A percentile compares a stretch with the other conserved stretches of the same genome.
phyloP scores from a whole-genome alignment of 2,329 filamentous ascomycete species.

The Alternaria angustiovoidea region DNA sequence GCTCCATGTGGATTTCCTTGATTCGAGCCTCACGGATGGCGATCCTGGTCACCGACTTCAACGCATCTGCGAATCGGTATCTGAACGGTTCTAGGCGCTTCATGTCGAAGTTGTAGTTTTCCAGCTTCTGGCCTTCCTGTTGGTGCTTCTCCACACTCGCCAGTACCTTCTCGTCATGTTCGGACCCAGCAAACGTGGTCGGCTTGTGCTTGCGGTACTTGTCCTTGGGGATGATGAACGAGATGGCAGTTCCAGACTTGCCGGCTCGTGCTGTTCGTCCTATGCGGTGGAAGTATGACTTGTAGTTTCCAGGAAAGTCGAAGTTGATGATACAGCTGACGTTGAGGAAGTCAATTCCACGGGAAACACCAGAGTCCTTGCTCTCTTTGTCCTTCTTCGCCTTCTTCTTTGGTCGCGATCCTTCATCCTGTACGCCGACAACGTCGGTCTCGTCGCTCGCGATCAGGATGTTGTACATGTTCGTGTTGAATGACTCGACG shows the following conservation, averaged over 20 bases:
- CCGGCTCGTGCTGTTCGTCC: conserved; percentile 91
- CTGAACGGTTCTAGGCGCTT: conserved; percentile 91
- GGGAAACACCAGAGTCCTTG: conserved; percentile 93
- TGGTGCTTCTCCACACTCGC: conserved; percentile 82
- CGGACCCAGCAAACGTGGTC: conserved; percentile 76
- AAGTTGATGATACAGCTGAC: conserved; percentile 88
- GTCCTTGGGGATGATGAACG: conserved; percentile 85
- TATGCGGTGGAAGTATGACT: conserved; percentile 96
- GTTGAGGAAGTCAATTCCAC: conserved; percentile 96
- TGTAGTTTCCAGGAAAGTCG: conserved; percentile 85
- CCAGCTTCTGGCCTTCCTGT: conserved; percentile 81
- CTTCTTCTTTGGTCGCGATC: conserved; percentile 59
- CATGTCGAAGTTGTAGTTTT: conserved; percentile 95
- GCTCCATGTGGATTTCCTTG: conserved; percentile 84
- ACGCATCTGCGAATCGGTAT: conserved; percentile 85
- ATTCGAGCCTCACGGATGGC: conserved; percentile 89
- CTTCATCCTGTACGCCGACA: conserved; percentile 65
- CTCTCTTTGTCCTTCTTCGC: conserved; percentile 67
- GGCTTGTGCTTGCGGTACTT: conserved; percentile 89
- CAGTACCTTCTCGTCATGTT: conserved; percentile 85
- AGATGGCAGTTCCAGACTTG: conserved; percentile 92
- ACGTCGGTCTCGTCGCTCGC: conserved; percentile 92
- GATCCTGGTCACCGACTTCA: conserved; percentile 87
- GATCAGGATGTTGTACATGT: conserved; percentile 97
- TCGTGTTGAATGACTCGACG: conserved; percentile 96